Base-by-base conservation (phyloP, 2,329 filamentous ascomycete genomes). In the Tolypocladium ophioglossoides region DNA sequence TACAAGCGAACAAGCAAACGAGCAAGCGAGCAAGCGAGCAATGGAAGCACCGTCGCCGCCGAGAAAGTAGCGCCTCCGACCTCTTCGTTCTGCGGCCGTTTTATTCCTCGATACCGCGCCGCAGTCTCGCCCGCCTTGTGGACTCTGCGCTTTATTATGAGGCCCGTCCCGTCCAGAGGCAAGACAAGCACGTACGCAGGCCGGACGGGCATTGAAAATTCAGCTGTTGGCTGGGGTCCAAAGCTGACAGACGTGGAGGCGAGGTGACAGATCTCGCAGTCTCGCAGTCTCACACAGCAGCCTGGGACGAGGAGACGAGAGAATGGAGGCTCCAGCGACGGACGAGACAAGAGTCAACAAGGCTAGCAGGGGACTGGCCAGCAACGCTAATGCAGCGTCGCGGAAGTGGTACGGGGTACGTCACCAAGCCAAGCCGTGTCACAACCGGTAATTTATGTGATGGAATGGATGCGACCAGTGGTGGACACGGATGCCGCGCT, bases 311-410 rank as follows among this genome's bases (percentile, higher is more conserved):
- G 24, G 37, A 51, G 48, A 49, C 11, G 34, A 24, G 24, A 20
- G 53, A 22, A 37, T 16, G 4, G 22, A 16, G 41, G 35, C 35
- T 37, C 38, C 38, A n/a, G 24, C 46, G 20, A 30, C 49, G 22
- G n/a, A 38, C 24, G 56, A 55, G 57, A 54, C n/a, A 63, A 62
- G 61, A 63, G 60, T 54, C 40, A 59, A 63, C 59, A 56, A 58
- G 50, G 51, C 57, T 53, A 59, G 51, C 50, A 50, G 22, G n/a
- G 52, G 51, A 16, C 30, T 27, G n/a, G 30, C 18, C 38, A 18
- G 11, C 12, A 10, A 14, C 35, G 51, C 51, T 41, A 52, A 52
- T 39, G 38, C 27, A 34, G 20, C 34, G 2, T 14, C 24, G 37
- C 40, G 47, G 51, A 52, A 46, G 27, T 39, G 38, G 10, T 10